Evolutionary conservation across 2,329 filamentous ascomycete species (phyloP), one percentile per base, ranked within the genome.

Genomic region (Trichoderma sp.): DNA sequence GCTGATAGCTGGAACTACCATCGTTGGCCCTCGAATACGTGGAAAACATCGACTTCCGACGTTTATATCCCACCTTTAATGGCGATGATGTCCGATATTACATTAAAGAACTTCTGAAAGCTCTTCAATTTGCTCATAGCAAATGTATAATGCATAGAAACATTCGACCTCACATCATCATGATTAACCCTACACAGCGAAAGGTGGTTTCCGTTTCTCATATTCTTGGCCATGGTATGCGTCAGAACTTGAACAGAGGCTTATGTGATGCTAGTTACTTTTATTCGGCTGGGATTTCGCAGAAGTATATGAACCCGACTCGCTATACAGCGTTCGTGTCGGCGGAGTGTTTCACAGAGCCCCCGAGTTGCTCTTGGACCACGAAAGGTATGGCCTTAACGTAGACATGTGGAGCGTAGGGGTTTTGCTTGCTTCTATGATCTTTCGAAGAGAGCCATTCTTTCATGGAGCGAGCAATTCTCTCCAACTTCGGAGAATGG

Each of bases 101-200:
- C 83, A 97, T 99, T 78, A 93, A 88, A 76, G 96, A 99, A 83
- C 88, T 99, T 69, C 88, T 99, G 76, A 98, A 98, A 86, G 96
- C 96, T 34, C 86, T 99, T 73, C 96, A 99, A 82, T 99, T 91
- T 83, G 98, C 95, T 81, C 96, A 99, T 82, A 97, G 94, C 86
- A 99, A 98, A 82, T 96, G 96, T 75, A 98, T 99, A 79, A 99
- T 99, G 96, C 96, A 99, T 82, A 88, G 96, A 78, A 96, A 99
- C 82, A 96, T 99, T 71, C 99, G 98, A 84, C 96, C 96, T 81
- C 96, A 99, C 84, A 99, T 99, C 83, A 96, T 99, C 83, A 99
- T 99, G 96, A 99, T 99, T 84, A 96, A 99, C 81, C 96, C 99
- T 85, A 95, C 98, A 85, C 96, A 96, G 82, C 88, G 92, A 81